Base-by-base conservation (phyloP, 176 grass and related monocot species). In the Rhynchospora pubera region DNA sequence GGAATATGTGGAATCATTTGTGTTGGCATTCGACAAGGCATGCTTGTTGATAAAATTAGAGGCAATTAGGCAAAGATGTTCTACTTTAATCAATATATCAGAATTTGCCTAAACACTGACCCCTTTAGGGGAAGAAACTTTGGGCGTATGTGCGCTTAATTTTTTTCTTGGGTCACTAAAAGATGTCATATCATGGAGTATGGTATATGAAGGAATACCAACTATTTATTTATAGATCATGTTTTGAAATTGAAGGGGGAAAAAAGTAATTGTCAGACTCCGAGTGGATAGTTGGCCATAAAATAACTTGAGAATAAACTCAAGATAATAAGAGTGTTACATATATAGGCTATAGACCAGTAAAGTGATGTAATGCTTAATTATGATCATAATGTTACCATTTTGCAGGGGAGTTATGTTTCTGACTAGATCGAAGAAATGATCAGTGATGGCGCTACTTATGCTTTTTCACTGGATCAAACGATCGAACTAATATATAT, bases 11-110 rank as follows among this genome's bases (percentile, higher is more conserved):
- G 65, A 81, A 81, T 65, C 14, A 81, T 81, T 66, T 64, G 16
- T 81, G 79, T 66, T 81, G 79, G 60, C 59, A 52, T 81, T 81
- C 8, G 47, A 34, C 22, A 16, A 81, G 58, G 79, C 79, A 81
- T 15, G 19, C 39, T 48, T 81, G 79, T 81, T 30, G 79, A 44
- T 51, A 64, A 5, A 47, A 63, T 18, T 5, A 24, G 14, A 64
- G 56, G 78, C 79, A 81, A 62, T 62, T 58, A 58, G 53, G 57
- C 77, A 76, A 30, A 26, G 2, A 46, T 30, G 22, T 16, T 55
- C 48, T 16, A 55, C 11, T 76, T 76, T 28, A 45, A 76, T 76
- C 71, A 53, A 76, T 30, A 30, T 28, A 76, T 52, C 21, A 51
- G 47, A 75, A 26, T 52, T 74, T 74, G 70, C 22, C 44, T 26